Percentiles rank a stretch among this genome's conserved stretches.
phyloP scores from a whole-genome alignment of 306 rosid genomes.

The Begonia loranthoides region DNA sequence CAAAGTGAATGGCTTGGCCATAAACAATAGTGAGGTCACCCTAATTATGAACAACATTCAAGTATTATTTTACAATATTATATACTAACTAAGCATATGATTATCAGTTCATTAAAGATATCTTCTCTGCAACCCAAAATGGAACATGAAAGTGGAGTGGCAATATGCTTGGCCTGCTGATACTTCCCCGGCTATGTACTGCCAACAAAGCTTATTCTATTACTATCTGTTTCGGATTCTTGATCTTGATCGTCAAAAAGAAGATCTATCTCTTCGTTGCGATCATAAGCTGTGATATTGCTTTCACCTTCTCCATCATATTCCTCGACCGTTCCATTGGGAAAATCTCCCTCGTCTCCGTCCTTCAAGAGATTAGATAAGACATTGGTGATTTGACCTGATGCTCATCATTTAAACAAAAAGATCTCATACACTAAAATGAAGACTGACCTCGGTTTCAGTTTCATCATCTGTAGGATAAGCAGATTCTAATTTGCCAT shows the following conservation, averaged over 20 bases:
- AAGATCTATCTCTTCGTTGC: background rate
- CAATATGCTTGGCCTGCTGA: no score
- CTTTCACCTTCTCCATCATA: background rate
- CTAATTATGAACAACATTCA: no score
- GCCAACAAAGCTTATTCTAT: no score
- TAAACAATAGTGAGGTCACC: no score
- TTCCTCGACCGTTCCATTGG: background rate
- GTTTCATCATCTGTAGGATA: conserved; percentile 42
- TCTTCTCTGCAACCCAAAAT: no score
- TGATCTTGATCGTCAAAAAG: background rate
- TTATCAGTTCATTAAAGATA: no score
- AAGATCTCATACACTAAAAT: background rate
- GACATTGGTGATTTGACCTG: background rate
- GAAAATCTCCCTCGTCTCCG: background rate
- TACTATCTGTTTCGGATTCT: background rate
- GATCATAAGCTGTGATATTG: background rate
- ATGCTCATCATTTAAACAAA: background rate
- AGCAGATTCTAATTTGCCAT: conserved; percentile 53
- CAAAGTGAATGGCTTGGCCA: no score
- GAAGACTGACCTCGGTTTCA: conserved; percentile 33
- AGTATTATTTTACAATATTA: no score
- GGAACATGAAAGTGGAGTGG: no score
- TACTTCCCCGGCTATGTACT: no score
- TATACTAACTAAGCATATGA: no score
- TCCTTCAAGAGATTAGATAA: background rate